Percentiles rank a stretch among this genome's conserved stretches.
Evolutionary conservation across 805 yeast species (phyloP).

Genomic region (Metschnikowia dekortorum): DNA sequence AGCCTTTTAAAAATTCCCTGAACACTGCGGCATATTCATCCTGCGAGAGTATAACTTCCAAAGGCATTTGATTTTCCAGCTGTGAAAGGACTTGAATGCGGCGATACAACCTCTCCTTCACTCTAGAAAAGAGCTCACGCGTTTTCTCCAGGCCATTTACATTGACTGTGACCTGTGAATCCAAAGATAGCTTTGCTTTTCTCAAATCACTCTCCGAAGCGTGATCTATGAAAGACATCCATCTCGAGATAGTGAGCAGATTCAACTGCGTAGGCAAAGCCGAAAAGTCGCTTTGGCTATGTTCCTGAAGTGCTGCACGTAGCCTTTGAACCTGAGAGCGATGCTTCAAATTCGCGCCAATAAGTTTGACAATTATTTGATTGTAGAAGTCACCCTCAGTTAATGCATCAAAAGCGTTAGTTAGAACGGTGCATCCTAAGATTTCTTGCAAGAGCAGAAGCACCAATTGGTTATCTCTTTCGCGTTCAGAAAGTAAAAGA

Average conservation of each 20-base stretch:
- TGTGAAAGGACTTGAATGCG: neutral
- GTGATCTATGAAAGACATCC: constrained; percentile 2
- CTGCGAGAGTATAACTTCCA: constrained; percentile 11
- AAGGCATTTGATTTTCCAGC: neutral
- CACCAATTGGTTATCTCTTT: constrained; percentile 47
- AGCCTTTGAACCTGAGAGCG: constrained; percentile 69
- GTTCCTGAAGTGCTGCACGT: constrained; percentile 65
- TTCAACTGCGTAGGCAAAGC: neutral
- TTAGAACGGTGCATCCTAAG: constrained; percentile 43
- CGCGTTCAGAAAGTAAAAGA: constrained; percentile 42
- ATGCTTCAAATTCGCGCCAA: constrained; percentile 66
- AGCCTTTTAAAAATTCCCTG: constrained; percentile 12
- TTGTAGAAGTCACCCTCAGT: constrained; percentile 79
- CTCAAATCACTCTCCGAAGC: neutral
- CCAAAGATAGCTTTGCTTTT: neutral
- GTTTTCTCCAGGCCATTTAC: neutral
- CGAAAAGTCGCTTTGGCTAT: constrained; percentile 24
- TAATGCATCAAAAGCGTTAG: constrained; percentile 52
- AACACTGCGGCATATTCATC: constrained; percentile 9
- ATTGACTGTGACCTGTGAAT: neutral
- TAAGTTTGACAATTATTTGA: constrained; percentile 50
- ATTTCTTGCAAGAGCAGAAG: constrained; percentile 57
- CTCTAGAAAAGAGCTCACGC: neutral
- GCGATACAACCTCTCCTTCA: neutral
- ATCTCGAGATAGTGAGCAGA: neutral